Base-by-base conservation (phyloP, 2,329 filamentous ascomycete species). In the Pezizomycotina sp. region DNA sequence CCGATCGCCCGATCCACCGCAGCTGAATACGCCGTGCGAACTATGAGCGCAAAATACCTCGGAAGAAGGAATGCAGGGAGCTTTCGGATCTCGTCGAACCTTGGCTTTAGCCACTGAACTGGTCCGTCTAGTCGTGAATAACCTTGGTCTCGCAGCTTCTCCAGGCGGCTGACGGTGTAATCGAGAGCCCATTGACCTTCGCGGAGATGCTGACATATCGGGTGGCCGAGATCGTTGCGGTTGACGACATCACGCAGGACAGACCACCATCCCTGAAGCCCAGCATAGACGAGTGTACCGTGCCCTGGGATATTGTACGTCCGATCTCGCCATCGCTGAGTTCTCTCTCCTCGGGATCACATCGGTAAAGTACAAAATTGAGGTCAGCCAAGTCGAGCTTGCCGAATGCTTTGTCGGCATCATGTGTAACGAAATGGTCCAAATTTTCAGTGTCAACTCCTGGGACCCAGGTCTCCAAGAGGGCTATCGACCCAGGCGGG, bases 211-310 rank as follows among this genome's bases (percentile, higher is more conserved):
- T 93, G 77, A 57, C 86, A 95, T 7, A 98, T 66, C 0, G 89
- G 80, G 54, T 98, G 89, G 1, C 80, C 89, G 6, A 98, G 69
- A 53, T 95, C 74, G 55, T 98, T 98, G 46, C 89, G 74, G 32
- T 67, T 69, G 49, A 95, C 79, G 44, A 98, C 77, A 38, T 78
- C 66, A 50, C 82, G 76, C 26, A 98, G 62, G 1, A 92, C 64
- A 55, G 83, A 93, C 83, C 86, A 92, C 86, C 89, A 98, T 23
- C 91, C 91, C 56, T 98, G 89, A n/a, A 98, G 66, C 43, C 89
- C 89, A 42, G 86, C 86, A 56, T 95, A 98, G 2, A 93, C 80
- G 26, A 93, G 67, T 41, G 77, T 73, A 2, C 84, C 86, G 53
- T 83, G 65, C 1, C 75, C 74, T 1, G 89, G 89, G 46, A 98